These are phyloP conservation scores for Byssoonygena ceratinophila DNA, from an alignment of 2,329 filamentous ascomycete genomes.

Conservation along the genomic window DNA sequence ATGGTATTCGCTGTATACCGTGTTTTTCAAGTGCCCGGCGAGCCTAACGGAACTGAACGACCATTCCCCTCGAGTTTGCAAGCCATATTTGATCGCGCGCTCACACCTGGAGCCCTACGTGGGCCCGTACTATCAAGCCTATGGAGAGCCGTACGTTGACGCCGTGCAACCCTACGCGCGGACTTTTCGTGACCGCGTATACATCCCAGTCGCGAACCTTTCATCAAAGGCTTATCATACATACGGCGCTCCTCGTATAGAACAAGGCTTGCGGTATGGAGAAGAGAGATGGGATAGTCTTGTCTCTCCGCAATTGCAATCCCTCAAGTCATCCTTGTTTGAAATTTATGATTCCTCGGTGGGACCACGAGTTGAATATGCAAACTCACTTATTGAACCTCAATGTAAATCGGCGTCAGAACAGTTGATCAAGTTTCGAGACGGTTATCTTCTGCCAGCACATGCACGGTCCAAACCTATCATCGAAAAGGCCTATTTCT, in stretches of 20 bases:
- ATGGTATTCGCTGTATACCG: slow-evolving; percentile 76
- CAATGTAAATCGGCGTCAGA: slow-evolving; percentile 59
- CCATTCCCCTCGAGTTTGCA: slow-evolving; percentile 66
- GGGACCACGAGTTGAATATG: slow-evolving; percentile 61
- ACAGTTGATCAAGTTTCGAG: slow-evolving; percentile 57
- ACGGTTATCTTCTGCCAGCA: slow-evolving; percentile 62
- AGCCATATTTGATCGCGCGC: slow-evolving; percentile 60
- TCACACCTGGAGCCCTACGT: slow-evolving; percentile 63
- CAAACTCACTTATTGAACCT: slow-evolving; percentile 50
- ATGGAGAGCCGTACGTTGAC: slow-evolving; percentile 74
- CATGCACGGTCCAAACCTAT: slow-evolving; percentile 68
- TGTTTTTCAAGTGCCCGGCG: slow-evolving; percentile 72
- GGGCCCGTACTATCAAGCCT: slow-evolving; percentile 73
- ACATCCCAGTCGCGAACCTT: slow-evolving; percentile 57
- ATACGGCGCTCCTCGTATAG: slow-evolving; percentile 64
- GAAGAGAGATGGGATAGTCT: slow-evolving; percentile 67
- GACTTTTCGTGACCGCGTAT: slow-evolving; percentile 48
- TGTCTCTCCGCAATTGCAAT: slow-evolving; percentile 62
- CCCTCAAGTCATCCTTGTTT: slow-evolving; percentile 41
- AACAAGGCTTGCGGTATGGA: slow-evolving; percentile 56
- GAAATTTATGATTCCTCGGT: slow-evolving; percentile 58
- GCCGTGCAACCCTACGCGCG: slow-evolving; percentile 61
- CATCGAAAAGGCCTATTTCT: slow-evolving; percentile 55
- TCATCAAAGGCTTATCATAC: slow-evolving; percentile 51
- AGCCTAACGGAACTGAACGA: slow-evolving; percentile 57